Evolutionary conservation across 495 filamentous ascomycete species (phyloP).

Genomic region (Daldinia concentrica): DNA sequence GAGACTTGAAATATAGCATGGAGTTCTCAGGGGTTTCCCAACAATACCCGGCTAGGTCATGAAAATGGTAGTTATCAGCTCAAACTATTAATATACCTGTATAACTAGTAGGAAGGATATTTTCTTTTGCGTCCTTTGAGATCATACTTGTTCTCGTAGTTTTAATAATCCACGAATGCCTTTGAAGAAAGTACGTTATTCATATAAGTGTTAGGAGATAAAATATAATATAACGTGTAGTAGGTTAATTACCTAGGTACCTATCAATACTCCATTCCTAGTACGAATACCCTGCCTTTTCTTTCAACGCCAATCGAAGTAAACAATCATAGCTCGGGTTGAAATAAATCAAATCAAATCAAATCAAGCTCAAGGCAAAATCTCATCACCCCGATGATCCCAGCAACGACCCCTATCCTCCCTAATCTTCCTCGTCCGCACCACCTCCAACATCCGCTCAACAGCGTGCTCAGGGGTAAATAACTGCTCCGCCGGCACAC

Average conservation of each 20-base stretch:
- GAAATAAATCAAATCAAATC: background rate
- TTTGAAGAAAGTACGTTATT: background rate
- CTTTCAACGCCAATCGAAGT: no score
- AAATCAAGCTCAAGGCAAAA: slow-evolving; percentile 61
- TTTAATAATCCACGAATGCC: slow-evolving; percentile 16
- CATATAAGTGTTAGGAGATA: background rate
- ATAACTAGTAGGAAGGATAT: slow-evolving; percentile 22
- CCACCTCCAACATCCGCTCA: slow-evolving; percentile 63
- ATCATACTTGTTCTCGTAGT: background rate
- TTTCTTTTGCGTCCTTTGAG: background rate
- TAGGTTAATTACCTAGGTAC: background rate
- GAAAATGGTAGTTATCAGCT: slow-evolving; percentile 16
- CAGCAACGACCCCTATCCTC: slow-evolving; percentile 72
- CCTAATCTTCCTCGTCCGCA: slow-evolving; percentile 54
- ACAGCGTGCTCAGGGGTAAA: slow-evolving; percentile 70
- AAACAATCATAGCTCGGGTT: background rate
- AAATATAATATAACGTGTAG: background rate
- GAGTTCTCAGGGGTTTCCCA: slow-evolving; percentile 30
- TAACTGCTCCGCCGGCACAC: slow-evolving; percentile 66
- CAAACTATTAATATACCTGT: slow-evolving; percentile 29
- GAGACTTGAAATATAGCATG: slow-evolving; percentile 14
- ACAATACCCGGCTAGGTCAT: slow-evolving; percentile 29
- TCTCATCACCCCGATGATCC: slow-evolving; percentile 80
- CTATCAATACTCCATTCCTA: background rate
- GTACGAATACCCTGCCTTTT: no score